phyloP scores from a whole-genome alignment of 768 basidiomycete species.

The Leucosporidium scottii region DNA sequence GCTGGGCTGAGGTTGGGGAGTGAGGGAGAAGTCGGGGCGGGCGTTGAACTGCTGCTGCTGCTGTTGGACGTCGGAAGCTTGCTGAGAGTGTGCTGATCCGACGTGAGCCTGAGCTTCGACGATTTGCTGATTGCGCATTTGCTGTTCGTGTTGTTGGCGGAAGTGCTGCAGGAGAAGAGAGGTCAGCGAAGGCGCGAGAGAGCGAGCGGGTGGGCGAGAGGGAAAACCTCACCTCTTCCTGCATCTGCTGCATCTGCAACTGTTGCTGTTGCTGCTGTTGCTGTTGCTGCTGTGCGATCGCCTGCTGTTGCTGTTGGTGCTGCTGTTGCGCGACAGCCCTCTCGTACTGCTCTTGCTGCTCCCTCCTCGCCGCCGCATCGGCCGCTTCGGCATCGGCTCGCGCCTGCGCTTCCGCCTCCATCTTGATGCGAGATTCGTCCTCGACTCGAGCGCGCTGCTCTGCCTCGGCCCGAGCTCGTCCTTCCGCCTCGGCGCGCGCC shows the following conservation, averaged over 20 bases:
- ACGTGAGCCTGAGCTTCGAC: constrained; percentile 9
- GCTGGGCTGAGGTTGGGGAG: neutral
- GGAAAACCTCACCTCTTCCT: neutral
- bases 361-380: constrained; percentile 8
- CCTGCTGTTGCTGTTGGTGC: constrained; percentile 16
- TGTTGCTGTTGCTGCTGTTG: constrained; percentile 22
- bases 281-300: constrained; percentile 16
- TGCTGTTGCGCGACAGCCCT: constrained; percentile 4
- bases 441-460: constrained; percentile 5
- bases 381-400: constrained; percentile 10
- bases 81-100: neutral
- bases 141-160: neutral
- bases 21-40: constrained; percentile 7
- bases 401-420: constrained; percentile 7
- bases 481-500: constrained; percentile 4
- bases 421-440: constrained; percentile 7
- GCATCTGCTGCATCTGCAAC: constrained; percentile 23
- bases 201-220: no score
- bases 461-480: constrained; percentile 9
- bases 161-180: no score
- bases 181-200: no score
- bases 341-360: constrained; percentile 15
- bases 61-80: neutral
- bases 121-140: neutral
- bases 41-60: neutral